Conservation (phyloP, 2,329 filamentous ascomycete species). For the Leptographium wingfieldii region DNA sequence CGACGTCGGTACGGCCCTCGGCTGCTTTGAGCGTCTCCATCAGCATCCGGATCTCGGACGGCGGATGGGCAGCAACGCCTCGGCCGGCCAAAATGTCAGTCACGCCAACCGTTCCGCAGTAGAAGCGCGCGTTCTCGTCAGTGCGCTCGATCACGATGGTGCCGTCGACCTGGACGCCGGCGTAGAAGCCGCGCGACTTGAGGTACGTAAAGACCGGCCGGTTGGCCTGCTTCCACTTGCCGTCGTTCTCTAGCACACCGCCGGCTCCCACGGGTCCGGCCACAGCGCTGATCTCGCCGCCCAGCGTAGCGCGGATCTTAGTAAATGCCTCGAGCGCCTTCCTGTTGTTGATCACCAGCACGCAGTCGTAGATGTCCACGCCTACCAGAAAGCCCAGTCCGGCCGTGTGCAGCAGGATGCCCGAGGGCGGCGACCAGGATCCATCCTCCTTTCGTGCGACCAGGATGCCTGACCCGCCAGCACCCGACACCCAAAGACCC, state of each 20-base stretch:
- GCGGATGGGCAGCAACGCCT: constrained; percentile 17
- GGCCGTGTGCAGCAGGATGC: constrained; percentile 68
- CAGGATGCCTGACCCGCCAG: constrained; percentile 47
- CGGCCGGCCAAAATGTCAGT: constrained; percentile 34
- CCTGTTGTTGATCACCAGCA: constrained; percentile 71
- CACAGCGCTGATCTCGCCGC: constrained; percentile 63
- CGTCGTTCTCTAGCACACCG: constrained; percentile 47
- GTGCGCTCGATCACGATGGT: constrained; percentile 74
- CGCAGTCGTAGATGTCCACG: constrained; percentile 80
- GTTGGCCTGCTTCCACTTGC: constrained; percentile 15
- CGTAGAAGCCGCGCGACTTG: constrained; percentile 81
- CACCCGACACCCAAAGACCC: constrained; percentile 42
- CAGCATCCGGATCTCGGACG: constrained; percentile 9
- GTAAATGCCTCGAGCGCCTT: constrained; percentile 68
- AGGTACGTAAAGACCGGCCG: constrained; percentile 52
- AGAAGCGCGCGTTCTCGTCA: constrained; percentile 80
- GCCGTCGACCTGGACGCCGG: constrained; percentile 74
- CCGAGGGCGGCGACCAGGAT: constrained; percentile 60
- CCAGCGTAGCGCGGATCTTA: constrained; percentile 60
- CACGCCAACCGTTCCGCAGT: constrained; percentile 44
- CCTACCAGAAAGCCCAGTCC: constrained; percentile 71
- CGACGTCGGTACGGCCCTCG: constrained; percentile 21
- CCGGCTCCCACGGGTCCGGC: constrained; percentile 60
- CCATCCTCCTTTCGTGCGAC: constrained; percentile 45
- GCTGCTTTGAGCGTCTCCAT: constrained; percentile 15